These are phyloP conservation scores for Diutina rugosa DNA, from an alignment of 1,139 yeast genomes.

Conservation along the genomic window DNA sequence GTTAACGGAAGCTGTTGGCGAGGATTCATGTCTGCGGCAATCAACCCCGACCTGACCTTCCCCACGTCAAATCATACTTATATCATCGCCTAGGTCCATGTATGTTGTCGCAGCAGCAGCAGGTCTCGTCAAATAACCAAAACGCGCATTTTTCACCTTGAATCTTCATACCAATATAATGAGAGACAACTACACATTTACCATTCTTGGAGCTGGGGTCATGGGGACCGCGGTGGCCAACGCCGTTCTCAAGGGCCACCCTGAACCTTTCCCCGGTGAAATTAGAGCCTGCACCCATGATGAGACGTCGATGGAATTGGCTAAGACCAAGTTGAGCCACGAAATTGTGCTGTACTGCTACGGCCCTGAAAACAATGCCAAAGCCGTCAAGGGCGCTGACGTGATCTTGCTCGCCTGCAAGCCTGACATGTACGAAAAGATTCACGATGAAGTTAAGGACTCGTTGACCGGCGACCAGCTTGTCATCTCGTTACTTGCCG, in stretches of 20 bases:
- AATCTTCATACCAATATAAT: neutral
- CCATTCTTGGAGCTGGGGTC: conserved; percentile 87
- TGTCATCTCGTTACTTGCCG: conserved; percentile 79
- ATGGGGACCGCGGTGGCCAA: conserved; percentile 94
- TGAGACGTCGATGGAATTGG: conserved; percentile 32
- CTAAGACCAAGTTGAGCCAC: conserved; percentile 26
- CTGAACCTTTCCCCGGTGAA: conserved; percentile 50
- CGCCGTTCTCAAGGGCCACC: conserved; percentile 45
- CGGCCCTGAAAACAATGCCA: conserved; percentile 36
- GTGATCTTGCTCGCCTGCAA: conserved; percentile 76
- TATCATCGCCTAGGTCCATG: neutral
- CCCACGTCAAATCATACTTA: neutral
- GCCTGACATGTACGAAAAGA: conserved; percentile 62
- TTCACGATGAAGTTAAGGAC: conserved; percentile 32
- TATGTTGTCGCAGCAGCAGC: neutral
- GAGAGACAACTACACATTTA: conserved; percentile 41
- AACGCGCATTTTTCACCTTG: neutral
- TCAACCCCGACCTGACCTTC: neutral
- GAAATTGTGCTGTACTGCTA: conserved; percentile 38
- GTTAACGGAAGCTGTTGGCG: neutral
- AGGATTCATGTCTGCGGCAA: neutral
- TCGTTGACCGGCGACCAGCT: conserved; percentile 42
- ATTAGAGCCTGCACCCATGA: conserved; percentile 63
- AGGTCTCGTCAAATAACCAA: neutral
- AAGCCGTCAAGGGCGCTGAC: conserved; percentile 51